Evolutionary conservation across 495 filamentous ascomycete species (phyloP), one percentile per base, ranked within the genome.

Genomic region (Talaromyces trachyspermus): DNA sequence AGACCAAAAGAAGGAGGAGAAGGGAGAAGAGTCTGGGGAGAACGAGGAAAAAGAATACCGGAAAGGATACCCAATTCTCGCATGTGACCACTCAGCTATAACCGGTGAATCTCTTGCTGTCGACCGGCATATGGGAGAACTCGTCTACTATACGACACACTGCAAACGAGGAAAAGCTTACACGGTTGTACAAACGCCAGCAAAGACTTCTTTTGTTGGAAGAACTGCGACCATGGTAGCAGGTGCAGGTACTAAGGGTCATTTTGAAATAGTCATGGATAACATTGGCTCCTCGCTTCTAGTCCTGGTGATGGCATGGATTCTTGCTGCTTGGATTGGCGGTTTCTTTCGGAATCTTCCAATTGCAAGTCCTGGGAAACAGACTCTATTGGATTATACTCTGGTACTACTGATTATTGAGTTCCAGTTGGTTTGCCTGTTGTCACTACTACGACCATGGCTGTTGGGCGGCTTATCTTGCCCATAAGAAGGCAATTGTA

Each of bases 381-480:
- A 70, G 55, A 68, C 69, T 0, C 57, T 86, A n/a, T 77, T 86
- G 43, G 77, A 81, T 49, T 85, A 81, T 57, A 77, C 75, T 41
- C 54, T 77, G 5, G 86, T 85, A 54, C 83, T 95, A 54, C 83
- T 90, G 54, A 94, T 95, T 55, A 85, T 95, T 50, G 89, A 78
- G 89, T 95, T 22, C 89, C 89, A 46, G 89, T 95, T 68, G 89
- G 89, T 86, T 86, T 95, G 35, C 89, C 89, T 15, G 89, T 90
- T 49, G 89, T 95, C 61, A 90, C 91, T 50, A 95, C 89, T 49
- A 95, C 89, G 45, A 95, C 89, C 51, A 90, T 95, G 88, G 89
- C 89, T 68, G 89, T 95, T 58, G 89, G 89, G 89, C 89, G 59
- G 88, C 87, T 39, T 95, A 95, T 65, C 77, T 95, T 50, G 89